A percentile compares a stretch with the other conserved stretches of the same genome.
Evolutionary conservation across 2,329 filamentous ascomycete species (phyloP).

Genomic region (Thelonectria discophora): DNA sequence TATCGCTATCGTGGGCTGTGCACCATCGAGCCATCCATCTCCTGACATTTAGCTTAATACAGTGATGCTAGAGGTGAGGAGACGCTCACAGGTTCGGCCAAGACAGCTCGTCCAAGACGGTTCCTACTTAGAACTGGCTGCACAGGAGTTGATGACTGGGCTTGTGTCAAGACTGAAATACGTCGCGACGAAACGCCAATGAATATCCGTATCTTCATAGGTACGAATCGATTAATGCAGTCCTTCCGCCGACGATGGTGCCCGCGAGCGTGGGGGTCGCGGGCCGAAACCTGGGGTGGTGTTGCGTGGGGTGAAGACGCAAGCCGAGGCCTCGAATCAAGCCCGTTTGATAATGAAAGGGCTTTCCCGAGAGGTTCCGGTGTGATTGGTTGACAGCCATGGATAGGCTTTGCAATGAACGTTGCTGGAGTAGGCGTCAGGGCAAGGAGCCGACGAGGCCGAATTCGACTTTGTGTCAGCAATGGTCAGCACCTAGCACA

Average conservation of each 20-base stretch:
- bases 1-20: constrained; percentile 2
- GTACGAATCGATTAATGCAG: background rate
- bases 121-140: background rate
- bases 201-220: too few species aligned
- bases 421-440: background rate
- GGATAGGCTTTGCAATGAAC: background rate
- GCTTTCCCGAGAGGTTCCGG: background rate
- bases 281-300: background rate
- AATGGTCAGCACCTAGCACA: background rate
- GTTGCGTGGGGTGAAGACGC: background rate
- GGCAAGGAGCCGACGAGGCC: background rate
- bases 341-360: constrained; percentile 4
- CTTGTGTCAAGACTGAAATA: background rate
- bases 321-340: background rate
- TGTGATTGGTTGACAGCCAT: background rate
- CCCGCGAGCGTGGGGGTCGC: background rate
- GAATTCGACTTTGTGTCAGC: background rate
- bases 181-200: background rate
- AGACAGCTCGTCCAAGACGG: background rate
- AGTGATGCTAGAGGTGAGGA: background rate
- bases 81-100: background rate
- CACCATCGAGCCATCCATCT: background rate
- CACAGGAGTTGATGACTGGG: background rate
- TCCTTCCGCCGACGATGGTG: background rate
- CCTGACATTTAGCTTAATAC: background rate